Percentiles rank a stretch among this genome's conserved stretches.
Conservation (phyloP, 495 filamentous ascomycete species). For the Bryoglossum gracile region DNA sequence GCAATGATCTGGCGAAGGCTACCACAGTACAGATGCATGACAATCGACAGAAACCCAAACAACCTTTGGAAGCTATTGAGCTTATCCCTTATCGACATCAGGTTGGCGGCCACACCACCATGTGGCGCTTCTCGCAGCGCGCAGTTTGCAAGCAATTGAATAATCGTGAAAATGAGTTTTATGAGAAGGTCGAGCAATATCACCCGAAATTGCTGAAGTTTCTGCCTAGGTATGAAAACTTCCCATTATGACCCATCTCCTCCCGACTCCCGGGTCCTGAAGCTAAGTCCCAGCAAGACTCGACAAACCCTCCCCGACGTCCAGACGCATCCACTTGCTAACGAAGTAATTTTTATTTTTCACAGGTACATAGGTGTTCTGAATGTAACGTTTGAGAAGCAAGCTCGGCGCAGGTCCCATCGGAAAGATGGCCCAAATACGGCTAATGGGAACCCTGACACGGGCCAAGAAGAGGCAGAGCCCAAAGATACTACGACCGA, state of each 20-base stretch:
- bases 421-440: conserved; percentile 24
- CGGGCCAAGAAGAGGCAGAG: background rate
- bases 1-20: conserved; percentile 21
- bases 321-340: conserved; percentile 22
- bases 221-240: conserved; percentile 70
- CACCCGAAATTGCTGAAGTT: conserved; percentile 88
- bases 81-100: conserved; percentile 96
- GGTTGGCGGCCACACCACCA: conserved; percentile 90
- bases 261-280: conserved; percentile 20
- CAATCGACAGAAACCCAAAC: conserved; percentile 38
- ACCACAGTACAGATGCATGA: conserved; percentile 37
- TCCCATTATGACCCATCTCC: conserved; percentile 15
- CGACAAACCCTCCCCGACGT: background rate
- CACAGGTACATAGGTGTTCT: conserved; percentile 90
- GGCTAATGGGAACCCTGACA: conserved; percentile 20
- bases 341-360: conserved; percentile 20
- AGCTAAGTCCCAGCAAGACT: conserved; percentile 28
- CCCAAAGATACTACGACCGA: conserved; percentile 8
- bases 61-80: conserved; percentile 84
- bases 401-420: conserved; percentile 57
- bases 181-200: conserved; percentile 84
- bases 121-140: conserved; percentile 90
- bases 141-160: conserved; percentile 98
- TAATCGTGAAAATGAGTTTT: conserved; percentile 96
- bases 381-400: conserved; percentile 93